phyloP scores from a whole-genome alignment of 495 filamentous ascomycete species.

The Tuber magnatum region DNA sequence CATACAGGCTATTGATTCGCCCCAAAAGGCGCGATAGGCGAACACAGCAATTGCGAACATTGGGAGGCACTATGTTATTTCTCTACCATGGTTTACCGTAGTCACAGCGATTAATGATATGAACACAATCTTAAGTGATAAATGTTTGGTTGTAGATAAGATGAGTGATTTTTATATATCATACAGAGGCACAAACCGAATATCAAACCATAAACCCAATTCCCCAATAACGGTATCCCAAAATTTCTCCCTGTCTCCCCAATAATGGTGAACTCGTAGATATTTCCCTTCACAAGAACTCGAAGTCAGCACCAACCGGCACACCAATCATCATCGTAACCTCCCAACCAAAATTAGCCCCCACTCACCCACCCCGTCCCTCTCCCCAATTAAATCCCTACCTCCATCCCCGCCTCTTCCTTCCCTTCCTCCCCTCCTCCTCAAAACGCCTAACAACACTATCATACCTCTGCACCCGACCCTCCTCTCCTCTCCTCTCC shows the following conservation, averaged over 20 bases:
- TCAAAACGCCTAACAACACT: neutral
- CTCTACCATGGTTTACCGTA: neutral
- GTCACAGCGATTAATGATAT: neutral
- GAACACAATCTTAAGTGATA: neutral
- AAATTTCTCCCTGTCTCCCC: neutral
- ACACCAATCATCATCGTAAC: neutral
- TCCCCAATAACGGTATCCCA: neutral
- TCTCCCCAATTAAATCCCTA: neutral
- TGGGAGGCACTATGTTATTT: neutral
- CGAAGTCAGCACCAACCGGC: neutral
- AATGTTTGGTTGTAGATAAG: neutral
- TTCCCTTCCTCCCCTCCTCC: neutral
- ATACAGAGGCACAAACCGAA: neutral
- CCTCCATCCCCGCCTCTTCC: neutral
- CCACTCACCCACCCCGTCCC: neutral
- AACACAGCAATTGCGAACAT: neutral
- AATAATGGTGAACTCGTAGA: neutral
- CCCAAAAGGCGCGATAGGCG: neutral
- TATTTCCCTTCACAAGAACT: neutral
- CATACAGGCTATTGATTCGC: slow-evolving; percentile 18
- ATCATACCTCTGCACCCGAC: neutral
- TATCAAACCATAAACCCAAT: neutral
- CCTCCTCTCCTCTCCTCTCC: neutral
- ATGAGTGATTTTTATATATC: neutral
- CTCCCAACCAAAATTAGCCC: neutral